Evolutionary conservation across 495 filamentous ascomycete genomes (phyloP).

Genomic region (Xylaria nigripes): DNA sequence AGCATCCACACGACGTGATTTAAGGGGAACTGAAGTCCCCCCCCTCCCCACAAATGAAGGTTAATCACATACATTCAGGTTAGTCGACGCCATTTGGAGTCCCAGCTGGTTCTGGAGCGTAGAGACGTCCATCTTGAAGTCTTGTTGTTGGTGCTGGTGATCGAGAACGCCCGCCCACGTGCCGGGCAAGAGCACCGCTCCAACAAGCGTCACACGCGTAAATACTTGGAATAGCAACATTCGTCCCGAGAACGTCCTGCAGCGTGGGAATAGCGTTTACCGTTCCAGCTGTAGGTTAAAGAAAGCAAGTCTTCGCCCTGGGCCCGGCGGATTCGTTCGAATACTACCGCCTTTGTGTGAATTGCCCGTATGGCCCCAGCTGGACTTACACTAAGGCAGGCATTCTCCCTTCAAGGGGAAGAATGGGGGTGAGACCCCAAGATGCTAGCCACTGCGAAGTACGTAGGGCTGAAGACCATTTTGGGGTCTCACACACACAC

Average conservation of each 20-base stretch:
- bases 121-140: conserved; percentile 17
- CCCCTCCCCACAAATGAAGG: too few species aligned
- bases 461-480: neutral
- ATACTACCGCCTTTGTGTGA: too few species aligned
- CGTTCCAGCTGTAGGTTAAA: too few species aligned
- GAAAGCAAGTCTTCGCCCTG: too few species aligned
- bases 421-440: neutral
- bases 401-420: neutral
- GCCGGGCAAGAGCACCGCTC: conserved; percentile 13
- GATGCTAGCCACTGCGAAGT: neutral
- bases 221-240: too few species aligned
- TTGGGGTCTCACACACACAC: neutral
- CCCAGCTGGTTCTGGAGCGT: conserved; percentile 12
- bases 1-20: too few species aligned
- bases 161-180: conserved; percentile 12
- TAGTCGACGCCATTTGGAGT: conserved; percentile 1
- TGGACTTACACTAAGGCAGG: neutral
- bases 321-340: too few species aligned
- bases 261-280: neutral
- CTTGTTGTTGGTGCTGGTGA: conserved; percentile 13
- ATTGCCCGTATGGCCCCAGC: too few species aligned
- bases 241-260: too few species aligned
- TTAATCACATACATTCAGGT: conserved; percentile 16
- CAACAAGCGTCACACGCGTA: neutral
- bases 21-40: too few species aligned